Evolutionary conservation across 2,329 filamentous ascomycete genomes (phyloP).

Genomic region (Colletotrichum caudatum): DNA sequence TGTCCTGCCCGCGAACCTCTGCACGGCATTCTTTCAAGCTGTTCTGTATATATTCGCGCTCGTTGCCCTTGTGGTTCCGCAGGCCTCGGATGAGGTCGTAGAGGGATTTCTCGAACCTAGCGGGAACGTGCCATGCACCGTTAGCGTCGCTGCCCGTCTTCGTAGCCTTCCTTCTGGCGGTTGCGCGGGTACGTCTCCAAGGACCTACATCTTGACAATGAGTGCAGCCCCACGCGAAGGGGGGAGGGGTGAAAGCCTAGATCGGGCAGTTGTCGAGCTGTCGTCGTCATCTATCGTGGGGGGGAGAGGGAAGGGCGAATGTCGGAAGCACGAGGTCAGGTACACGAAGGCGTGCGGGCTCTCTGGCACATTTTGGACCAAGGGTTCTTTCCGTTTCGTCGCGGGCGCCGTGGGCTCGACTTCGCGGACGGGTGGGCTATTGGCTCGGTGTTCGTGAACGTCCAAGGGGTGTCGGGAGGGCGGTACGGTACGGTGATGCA

Average conservation of each 20-base stretch:
- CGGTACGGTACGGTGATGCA: slow-evolving; percentile 26
- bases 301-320: neutral
- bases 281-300: slow-evolving; percentile 5
- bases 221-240: slow-evolving; percentile 28
- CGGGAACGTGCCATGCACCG: slow-evolving; percentile 38
- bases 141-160: slow-evolving; percentile 9
- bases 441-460: slow-evolving; percentile 1
- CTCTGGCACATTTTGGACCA: slow-evolving; percentile 36
- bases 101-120: slow-evolving; percentile 98
- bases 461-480: slow-evolving; percentile 31
- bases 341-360: slow-evolving; percentile 16
- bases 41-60: slow-evolving; percentile 94
- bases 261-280: slow-evolving; percentile 4
- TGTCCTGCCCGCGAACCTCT: slow-evolving; percentile 93
- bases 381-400: slow-evolving; percentile 11
- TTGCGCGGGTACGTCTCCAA: slow-evolving; percentile 2
- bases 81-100: slow-evolving; percentile 98
- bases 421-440: neutral
- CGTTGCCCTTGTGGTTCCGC: slow-evolving; percentile 93
- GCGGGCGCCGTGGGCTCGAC: neutral
- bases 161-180: neutral
- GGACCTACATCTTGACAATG: slow-evolving; percentile 37
- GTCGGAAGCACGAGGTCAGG: slow-evolving; percentile 26
- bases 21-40: slow-evolving; percentile 94
- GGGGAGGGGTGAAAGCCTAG: slow-evolving; percentile 7